These are phyloP conservation scores for Morella rubra DNA, from an alignment of 306 rosid species.

Conservation along the genomic window DNA sequence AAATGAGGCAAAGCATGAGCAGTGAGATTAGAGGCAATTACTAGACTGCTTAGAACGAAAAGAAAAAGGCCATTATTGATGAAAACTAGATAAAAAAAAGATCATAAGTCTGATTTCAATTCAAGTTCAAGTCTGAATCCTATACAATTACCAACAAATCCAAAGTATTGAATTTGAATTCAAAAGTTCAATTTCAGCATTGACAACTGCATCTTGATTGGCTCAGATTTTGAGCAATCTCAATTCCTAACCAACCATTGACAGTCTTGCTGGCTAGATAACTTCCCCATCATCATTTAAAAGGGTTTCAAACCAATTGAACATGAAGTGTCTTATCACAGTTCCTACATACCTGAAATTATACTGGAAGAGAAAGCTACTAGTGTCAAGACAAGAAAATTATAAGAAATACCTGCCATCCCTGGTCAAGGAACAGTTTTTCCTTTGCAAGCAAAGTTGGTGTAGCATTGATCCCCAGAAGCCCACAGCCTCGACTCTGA, in stretches of 20 bases:
- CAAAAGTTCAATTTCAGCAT: background rate
- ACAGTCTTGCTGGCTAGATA: conserved; percentile 18
- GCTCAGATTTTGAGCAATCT: background rate
- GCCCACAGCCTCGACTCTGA: conserved; percentile 85
- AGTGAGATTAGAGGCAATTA: no score
- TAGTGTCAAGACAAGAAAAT: background rate
- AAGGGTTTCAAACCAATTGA: background rate
- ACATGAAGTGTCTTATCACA: background rate
- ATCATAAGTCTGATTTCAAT: no score
- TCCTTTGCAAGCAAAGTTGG: conserved; percentile 78
- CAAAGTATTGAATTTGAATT: background rate
- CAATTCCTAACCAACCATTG: background rate
- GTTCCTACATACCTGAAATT: background rate
- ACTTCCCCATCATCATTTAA: conserved; percentile 19
- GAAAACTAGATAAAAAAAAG: no score
- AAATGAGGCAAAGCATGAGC: no score
- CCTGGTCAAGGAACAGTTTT: conserved; percentile 73
- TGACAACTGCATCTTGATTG: background rate
- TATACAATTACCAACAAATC: no score
- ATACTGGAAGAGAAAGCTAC: background rate
- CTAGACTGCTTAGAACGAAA: no score
- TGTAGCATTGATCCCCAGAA: conserved; percentile 68
- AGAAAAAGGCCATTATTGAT: no score
- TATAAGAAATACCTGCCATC: conserved; percentile 76
- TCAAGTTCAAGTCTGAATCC: no score